A percentile compares a stretch with the other conserved stretches of the same genome.
These are phyloP conservation scores for Sphagnum magellanicum DNA, from an alignment of 228 moss, liverwort and hornwort species.

Conservation along the genomic window DNA sequence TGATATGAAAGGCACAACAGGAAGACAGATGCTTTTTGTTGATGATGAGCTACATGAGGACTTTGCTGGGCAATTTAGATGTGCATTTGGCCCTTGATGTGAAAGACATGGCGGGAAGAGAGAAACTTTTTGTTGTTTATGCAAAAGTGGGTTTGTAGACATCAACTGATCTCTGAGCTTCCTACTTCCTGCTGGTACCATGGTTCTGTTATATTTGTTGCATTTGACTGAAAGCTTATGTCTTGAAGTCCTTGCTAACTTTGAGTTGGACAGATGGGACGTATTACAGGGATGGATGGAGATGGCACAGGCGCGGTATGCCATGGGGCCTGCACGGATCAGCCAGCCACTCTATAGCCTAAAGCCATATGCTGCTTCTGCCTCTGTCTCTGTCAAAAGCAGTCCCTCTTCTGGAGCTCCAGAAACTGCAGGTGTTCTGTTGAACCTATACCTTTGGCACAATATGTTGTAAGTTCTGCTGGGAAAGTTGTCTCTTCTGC, in stretches of 20 bases:
- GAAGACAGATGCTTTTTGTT: too few relatives aligned
- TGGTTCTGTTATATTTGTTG: too few relatives aligned
- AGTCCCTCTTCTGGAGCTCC: neutral
- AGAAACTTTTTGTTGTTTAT: too few relatives aligned
- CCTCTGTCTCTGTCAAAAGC: slow-evolving; percentile 27
- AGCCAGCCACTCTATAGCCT: slow-evolving; percentile 71
- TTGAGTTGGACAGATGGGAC: slow-evolving; percentile 11
- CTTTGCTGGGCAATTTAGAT: too few relatives aligned
- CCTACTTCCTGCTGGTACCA: too few relatives aligned
- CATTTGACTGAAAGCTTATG: too few relatives aligned
- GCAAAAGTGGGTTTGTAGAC: too few relatives aligned
- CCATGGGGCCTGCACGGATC: slow-evolving; percentile 71
- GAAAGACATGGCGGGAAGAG: too few relatives aligned
- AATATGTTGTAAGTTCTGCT: neutral
- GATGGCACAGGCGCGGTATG: slow-evolving; percentile 74
- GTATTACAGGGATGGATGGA: slow-evolving; percentile 86
- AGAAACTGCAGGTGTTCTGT: slow-evolving; percentile 1
- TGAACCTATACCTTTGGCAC: neutral
- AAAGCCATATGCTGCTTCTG: slow-evolving; percentile 67
- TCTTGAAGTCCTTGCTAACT: slow-evolving; percentile 7
- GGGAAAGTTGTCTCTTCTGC: neutral
- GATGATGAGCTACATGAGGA: too few relatives aligned
- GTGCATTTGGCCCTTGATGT: too few relatives aligned
- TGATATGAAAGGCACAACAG: too few relatives aligned
- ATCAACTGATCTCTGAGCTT: neutral